Conservation (phyloP, 2,329 filamentous ascomycete species). For the Kalaharituber pfeilii region DNA sequence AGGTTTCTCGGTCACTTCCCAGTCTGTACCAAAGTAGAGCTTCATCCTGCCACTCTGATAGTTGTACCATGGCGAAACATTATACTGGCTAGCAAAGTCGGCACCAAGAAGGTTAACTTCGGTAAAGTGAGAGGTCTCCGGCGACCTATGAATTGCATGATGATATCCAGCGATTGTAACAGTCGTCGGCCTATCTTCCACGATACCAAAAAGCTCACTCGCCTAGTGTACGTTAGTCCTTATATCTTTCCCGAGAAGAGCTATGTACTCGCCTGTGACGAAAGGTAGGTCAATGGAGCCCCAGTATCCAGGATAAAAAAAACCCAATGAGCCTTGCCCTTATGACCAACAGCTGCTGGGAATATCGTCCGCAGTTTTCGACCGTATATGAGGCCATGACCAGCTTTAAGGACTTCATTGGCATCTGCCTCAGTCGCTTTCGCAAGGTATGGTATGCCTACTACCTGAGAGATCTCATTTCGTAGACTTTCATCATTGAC, state of each 20-base stretch:
- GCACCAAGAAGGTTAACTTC: constrained; percentile 7
- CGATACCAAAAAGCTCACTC: background rate
- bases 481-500: no score
- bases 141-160: constrained; percentile 5
- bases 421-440: no score
- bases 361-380: no score
- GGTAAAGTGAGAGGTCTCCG: constrained; percentile 6
- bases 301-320: background rate
- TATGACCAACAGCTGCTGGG: no score
- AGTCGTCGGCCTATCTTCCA: background rate
- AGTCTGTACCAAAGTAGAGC: background rate
- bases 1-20: no score
- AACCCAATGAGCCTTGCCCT: no score
- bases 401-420: no score
- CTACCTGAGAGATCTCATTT: no score
- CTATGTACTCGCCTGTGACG: background rate
- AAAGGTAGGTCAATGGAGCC: background rate
- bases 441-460: no score
- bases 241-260: no score
- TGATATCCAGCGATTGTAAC: constrained; percentile 9
- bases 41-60: background rate
- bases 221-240: no score
- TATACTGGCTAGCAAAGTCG: background rate
- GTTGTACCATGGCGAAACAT: background rate
- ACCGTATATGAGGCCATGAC: no score